Evolutionary conservation across 108 stramenopile species (phyloP).

Genomic region (Aurantiochytrium sp.): DNA sequence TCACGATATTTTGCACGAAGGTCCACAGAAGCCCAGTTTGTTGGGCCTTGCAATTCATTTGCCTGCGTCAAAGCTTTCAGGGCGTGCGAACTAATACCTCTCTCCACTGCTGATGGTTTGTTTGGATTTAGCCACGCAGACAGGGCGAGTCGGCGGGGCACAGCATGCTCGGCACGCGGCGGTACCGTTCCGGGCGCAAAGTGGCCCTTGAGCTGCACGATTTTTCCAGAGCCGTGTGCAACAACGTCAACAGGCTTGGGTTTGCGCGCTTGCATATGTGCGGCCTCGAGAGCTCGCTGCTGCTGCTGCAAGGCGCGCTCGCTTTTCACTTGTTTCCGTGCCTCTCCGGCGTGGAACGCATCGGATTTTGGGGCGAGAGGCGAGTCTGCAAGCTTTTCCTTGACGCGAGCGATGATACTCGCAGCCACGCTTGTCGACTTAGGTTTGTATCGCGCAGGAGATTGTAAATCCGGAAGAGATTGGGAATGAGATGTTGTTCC

Average conservation of each 20-base stretch:
- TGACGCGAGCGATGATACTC: neutral
- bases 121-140: neutral
- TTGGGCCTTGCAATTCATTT: neutral
- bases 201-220: neutral
- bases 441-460: neutral
- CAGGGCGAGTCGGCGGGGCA: neutral
- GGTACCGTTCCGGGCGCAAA: slow-evolving; percentile 8
- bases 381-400: neutral
- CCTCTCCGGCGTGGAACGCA: neutral
- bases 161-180: neutral
- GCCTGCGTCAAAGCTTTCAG: neutral
- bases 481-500: neutral
- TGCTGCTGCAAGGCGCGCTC: neutral
- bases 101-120: neutral
- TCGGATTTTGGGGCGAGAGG: neutral
- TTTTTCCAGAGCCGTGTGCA: neutral
- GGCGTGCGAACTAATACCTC: neutral
- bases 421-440: neutral
- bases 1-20: neutral
- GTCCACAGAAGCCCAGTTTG: slow-evolving; percentile 10
- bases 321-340: neutral
- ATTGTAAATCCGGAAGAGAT: neutral
- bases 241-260: neutral
- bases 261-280: neutral
- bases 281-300: neutral